Evolutionary conservation across 2,329 filamentous ascomycete species (phyloP).

Genomic region (Cryoendolithus antarcticus): DNA sequence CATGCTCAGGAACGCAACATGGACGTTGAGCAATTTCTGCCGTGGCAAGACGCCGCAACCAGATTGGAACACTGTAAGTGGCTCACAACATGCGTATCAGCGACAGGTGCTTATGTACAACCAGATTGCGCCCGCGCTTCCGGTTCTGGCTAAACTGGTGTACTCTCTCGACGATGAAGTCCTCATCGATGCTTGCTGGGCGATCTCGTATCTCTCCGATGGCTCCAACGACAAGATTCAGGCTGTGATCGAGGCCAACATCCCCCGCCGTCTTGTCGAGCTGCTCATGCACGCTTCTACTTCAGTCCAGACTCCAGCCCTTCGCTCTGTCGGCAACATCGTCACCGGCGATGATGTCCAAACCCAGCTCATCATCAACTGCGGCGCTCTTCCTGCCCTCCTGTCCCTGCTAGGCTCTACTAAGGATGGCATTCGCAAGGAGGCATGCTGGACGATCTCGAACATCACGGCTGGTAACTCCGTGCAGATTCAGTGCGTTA

Average conservation of each 20-base stretch:
- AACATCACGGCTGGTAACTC: constrained; percentile 98
- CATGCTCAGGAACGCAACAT: constrained; percentile 97
- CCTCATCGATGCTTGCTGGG: constrained; percentile 98
- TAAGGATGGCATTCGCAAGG: constrained; percentile 98
- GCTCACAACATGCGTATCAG: neutral
- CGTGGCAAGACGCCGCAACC: constrained; percentile 98
- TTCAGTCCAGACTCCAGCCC: constrained; percentile 92
- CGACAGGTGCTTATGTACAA: too few species aligned
- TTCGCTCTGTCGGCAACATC: constrained; percentile 96
- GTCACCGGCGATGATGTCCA: constrained; percentile 97
- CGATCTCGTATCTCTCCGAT: constrained; percentile 95
- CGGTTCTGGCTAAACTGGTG: constrained; percentile 90
- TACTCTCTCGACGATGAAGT: constrained; percentile 98
- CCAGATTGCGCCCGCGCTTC: constrained; percentile 86
- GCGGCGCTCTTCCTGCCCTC: constrained; percentile 82
- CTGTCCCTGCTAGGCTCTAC: constrained; percentile 87
- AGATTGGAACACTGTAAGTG: constrained; percentile 84
- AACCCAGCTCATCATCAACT: constrained; percentile 99
- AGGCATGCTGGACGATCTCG: constrained; percentile 99
- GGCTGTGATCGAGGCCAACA: constrained; percentile 95
- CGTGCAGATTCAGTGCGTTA: constrained; percentile 89
- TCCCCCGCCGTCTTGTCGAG: constrained; percentile 90
- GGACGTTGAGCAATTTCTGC: constrained; percentile 99
- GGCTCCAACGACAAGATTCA: constrained; percentile 99
- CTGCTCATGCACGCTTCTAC: constrained; percentile 96